Conservation (phyloP, 306 rosid species). For the Vigna hirtella region DNA sequence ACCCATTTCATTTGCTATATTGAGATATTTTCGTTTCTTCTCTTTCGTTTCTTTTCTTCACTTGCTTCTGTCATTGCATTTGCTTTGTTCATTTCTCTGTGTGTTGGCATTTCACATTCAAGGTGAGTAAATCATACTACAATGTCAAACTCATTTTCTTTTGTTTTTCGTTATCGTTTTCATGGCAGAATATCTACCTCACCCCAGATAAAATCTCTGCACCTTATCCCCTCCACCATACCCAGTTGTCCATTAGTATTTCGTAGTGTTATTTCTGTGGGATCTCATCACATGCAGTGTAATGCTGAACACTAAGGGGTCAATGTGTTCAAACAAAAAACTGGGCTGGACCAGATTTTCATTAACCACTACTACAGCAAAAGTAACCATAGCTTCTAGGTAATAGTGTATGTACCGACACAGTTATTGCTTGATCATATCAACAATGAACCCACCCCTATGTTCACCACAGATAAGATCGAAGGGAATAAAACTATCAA, state of each 20-base stretch:
- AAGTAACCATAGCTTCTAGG: not conserved
- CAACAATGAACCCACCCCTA: slow-evolving; percentile 28
- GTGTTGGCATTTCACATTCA: slow-evolving; percentile 33
- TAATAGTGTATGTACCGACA: not conserved
- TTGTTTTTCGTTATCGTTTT: not conserved
- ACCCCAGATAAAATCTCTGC: not conserved
- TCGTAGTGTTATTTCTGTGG: not conserved
- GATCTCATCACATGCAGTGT: not conserved
- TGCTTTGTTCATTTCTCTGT: not conserved
- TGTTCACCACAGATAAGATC: not conserved
- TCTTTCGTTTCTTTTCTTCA: slow-evolving; percentile 1
- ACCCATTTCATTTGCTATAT: not conserved
- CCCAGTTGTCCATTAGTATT: slow-evolving; percentile 10
- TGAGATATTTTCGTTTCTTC: not conserved
- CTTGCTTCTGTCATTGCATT: not conserved
- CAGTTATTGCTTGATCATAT: not conserved
- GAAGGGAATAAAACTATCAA: not conserved
- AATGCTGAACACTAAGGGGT: not conserved
- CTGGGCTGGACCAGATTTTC: not conserved
- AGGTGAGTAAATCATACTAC: not conserved
- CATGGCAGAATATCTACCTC: not conserved
- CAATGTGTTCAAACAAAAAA: not conserved
- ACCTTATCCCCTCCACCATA: not conserved
- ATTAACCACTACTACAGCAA: not conserved
- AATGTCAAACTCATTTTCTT: slow-evolving; percentile 1